Conservation (phyloP, 768 basidiomycete genomes). For the Boletus reticulatus region DNA sequence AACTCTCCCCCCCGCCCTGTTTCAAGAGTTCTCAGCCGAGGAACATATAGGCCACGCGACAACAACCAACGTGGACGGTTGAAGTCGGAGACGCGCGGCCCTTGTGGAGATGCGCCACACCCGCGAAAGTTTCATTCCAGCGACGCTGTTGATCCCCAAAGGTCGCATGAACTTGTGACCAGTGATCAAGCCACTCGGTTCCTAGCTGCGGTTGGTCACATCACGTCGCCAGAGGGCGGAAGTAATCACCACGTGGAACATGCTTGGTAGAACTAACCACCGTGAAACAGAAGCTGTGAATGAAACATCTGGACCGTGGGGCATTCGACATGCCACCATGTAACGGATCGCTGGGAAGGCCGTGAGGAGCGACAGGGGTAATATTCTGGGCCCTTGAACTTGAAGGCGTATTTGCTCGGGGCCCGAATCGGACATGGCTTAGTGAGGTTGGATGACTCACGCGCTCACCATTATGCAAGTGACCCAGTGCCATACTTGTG, state of each 20-base stretch:
- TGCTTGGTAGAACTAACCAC: slow-evolving; percentile 1
- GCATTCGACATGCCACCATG: neutral
- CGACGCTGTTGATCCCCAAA: neutral
- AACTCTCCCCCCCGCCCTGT: slow-evolving; percentile 17
- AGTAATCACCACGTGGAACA: slow-evolving; percentile 15
- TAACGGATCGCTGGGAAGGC: neutral
- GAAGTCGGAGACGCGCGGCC: slow-evolving; percentile 3
- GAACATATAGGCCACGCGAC: slow-evolving; percentile 18
- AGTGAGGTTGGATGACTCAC: neutral
- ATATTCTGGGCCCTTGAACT: neutral
- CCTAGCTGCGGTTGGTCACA: neutral
- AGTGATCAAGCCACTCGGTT: neutral
- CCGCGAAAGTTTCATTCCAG: slow-evolving; percentile 24
- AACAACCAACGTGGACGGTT: neutral
- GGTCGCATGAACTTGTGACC: neutral
- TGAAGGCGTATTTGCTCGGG: neutral
- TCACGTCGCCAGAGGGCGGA: neutral
- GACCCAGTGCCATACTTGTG: neutral
- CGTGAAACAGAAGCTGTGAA: slow-evolving; percentile 12
- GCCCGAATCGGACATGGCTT: neutral
- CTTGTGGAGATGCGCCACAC: slow-evolving; percentile 9
- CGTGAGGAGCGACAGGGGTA: neutral
- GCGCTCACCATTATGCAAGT: neutral
- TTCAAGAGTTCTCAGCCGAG: slow-evolving; percentile 14
- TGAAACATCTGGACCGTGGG: neutral